Conservation (phyloP, 2,329 filamentous ascomycete genomes). For the Phialocephala sp. region DNA sequence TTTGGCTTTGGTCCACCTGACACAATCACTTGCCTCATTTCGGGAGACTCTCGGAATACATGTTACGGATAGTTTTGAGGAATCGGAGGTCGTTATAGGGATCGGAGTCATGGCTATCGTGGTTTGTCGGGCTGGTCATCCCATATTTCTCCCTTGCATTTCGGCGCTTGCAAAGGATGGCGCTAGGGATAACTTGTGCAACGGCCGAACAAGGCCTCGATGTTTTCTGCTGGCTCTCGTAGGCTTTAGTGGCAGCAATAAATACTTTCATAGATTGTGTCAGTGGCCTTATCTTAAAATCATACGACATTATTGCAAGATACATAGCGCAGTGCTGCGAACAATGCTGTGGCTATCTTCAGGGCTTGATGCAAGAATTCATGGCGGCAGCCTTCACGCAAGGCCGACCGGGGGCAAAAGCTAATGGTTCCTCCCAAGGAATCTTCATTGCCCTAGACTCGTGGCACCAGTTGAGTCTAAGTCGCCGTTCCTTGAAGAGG, state of each 20-base stretch:
- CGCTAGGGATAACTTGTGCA: slow-evolving; percentile 27
- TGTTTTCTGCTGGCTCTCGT: slow-evolving; percentile 20
- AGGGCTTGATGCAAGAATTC: background rate
- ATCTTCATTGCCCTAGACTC: background rate
- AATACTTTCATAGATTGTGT: slow-evolving; percentile 22
- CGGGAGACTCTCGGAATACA: slow-evolving; percentile 8
- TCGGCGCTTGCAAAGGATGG: slow-evolving; percentile 31
- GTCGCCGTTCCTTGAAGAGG: background rate
- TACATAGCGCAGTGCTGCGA: background rate
- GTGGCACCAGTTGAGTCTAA: background rate
- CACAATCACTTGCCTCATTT: slow-evolving; percentile 14
- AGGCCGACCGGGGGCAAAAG: background rate
- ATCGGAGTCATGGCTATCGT: slow-evolving; percentile 12
- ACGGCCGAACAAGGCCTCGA: slow-evolving; percentile 18
- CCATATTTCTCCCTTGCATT: slow-evolving; percentile 31
- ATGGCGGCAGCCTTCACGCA: background rate
- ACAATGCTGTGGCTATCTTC: background rate
- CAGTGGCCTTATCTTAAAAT: slow-evolving; percentile 6
- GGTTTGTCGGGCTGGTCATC: slow-evolving; percentile 24
- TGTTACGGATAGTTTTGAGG: slow-evolving; percentile 18
- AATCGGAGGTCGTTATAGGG: slow-evolving; percentile 25
- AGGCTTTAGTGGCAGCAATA: slow-evolving; percentile 31
- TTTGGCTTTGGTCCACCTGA: slow-evolving; percentile 8
- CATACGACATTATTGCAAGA: slow-evolving; percentile 5
- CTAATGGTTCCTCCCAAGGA: background rate